Evolutionary conservation across 2,329 filamentous ascomycete species (phyloP), one percentile per base, ranked within the genome.

Genomic region (Huntiella savannae): DNA sequence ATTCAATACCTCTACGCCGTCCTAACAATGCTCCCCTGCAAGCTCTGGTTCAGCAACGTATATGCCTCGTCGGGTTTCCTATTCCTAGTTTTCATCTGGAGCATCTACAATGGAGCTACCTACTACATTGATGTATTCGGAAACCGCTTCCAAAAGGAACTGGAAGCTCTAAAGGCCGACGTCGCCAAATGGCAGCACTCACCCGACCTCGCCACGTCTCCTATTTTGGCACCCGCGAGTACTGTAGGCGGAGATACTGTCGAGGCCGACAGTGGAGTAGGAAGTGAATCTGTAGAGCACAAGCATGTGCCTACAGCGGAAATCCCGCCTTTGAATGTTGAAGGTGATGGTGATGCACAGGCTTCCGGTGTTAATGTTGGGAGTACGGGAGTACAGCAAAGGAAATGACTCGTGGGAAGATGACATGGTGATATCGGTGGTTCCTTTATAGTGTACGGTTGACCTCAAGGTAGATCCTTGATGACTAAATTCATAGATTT

Each of bases 71-170:
- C 79, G 2, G 53, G 60, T 0, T 98, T 95, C 62, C 68, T 98
- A 40, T 68, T 79, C 46, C 64, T 74, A 2, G 77, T 98, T n/a
- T 96, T 98, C 57, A 70, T 76, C 38, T 95, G 87, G 86, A 92
- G 84, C 54, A 81, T 95, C 47, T 92, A 95, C 66, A 98, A 98
- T 55, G 91, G 91, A 32, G 85, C 91, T 13, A 96, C 87, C 0
- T 98, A 82, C 62, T 98, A 98, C 62, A 96, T 98, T 57, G 91
- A 98, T 55, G 84, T 96, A 1, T 98, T 96, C 59, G 91, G 92
- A 46, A 93, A 83, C 56, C 77, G 87, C 2, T 96, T 98, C 68
- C 85, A 98, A 66, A 94, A 88, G 58, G 91, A 98, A 61, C 69
- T 98, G 10, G 87, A 98, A 59, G 73, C 79, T 45, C 73, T 98